Conservation (phyloP, 495 filamentous ascomycete genomes). For the Penicillium odoratum region DNA sequence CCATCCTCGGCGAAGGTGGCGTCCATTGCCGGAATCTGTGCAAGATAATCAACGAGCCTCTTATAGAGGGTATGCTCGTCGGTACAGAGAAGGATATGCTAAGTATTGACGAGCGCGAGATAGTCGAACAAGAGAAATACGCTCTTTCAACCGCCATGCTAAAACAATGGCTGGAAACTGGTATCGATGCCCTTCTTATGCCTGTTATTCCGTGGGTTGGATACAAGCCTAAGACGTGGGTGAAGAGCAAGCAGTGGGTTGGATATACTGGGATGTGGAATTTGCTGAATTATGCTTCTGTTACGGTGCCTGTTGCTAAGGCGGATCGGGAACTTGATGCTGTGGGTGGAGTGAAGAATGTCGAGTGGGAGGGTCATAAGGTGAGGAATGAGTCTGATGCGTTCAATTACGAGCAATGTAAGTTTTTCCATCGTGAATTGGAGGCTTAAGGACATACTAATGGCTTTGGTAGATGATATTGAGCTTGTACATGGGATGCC, state of each 20-base stretch:
- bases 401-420: constrained; percentile 44
- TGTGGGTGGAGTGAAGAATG: constrained; percentile 4
- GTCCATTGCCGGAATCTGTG: constrained; percentile 48
- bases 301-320: constrained; percentile 52
- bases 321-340: constrained; percentile 39
- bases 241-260: constrained; percentile 57
- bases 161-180: constrained; percentile 51
- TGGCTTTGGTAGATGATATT: constrained; percentile 32
- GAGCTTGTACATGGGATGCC: constrained; percentile 49
- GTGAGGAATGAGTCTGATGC: constrained; percentile 37
- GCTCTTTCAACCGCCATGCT: constrained; percentile 28
- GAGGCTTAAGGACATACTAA: constrained; percentile 2
- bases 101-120: constrained; percentile 28
- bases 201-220: constrained; percentile 54
- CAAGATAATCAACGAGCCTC: constrained; percentile 54
- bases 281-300: constrained; percentile 60
- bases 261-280: constrained; percentile 69
- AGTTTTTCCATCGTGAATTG: constrained; percentile 2
- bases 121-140: constrained; percentile 29
- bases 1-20: constrained; percentile 60
- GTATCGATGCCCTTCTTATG: constrained; percentile 65
- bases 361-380: constrained; percentile 28
- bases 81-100: constrained; percentile 30
- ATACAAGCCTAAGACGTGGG: constrained; percentile 43
- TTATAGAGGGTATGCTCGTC: constrained; percentile 46